phyloP scores from a whole-genome alignment of 164 flowering plant genomes.

The Nymphaea colorata region DNA sequence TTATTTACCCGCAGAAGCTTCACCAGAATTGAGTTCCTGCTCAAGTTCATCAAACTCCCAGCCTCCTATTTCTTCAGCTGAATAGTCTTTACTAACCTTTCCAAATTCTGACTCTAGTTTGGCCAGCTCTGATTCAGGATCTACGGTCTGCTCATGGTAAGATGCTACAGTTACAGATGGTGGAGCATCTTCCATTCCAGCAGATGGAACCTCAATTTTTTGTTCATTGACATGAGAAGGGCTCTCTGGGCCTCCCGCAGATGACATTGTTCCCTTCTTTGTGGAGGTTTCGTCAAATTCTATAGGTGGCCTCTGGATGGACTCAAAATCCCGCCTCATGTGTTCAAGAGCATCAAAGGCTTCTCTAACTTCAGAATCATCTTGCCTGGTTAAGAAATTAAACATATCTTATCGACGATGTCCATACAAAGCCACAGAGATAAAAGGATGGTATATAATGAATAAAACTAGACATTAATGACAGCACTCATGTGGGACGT shows the following conservation, averaged over 20 bases:
- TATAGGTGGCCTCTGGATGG: constrained; percentile 67
- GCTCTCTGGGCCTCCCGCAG: neutral
- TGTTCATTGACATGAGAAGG: neutral
- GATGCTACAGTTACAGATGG: neutral
- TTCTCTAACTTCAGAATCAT: constrained; percentile 49
- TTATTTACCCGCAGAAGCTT: constrained; percentile 7
- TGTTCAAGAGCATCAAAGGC: constrained; percentile 63
- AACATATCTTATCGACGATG: too few relatives aligned
- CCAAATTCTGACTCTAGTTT: constrained; percentile 92
- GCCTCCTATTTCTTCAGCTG: constrained; percentile 67
- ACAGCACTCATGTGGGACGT: too few relatives aligned
- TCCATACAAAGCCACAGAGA: too few relatives aligned
- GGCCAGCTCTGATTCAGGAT: constrained; percentile 76
- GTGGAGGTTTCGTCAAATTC: constrained; percentile 51
- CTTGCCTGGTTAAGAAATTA: constrained; percentile 40
- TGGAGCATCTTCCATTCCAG: neutral
- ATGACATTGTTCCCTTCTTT: constrained; percentile 12
- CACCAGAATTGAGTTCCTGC: constrained; percentile 49
- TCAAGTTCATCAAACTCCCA: constrained; percentile 99
- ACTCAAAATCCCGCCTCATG: constrained; percentile 58
- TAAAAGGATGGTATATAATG: too few relatives aligned
- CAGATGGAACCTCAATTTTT: neutral
- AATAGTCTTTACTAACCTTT: constrained; percentile 45
- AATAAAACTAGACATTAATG: too few relatives aligned
- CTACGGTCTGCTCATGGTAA: constrained; percentile 24